phyloP scores from a whole-genome alignment of 164 flowering plant genomes.

The Tetracentron sinense region DNA sequence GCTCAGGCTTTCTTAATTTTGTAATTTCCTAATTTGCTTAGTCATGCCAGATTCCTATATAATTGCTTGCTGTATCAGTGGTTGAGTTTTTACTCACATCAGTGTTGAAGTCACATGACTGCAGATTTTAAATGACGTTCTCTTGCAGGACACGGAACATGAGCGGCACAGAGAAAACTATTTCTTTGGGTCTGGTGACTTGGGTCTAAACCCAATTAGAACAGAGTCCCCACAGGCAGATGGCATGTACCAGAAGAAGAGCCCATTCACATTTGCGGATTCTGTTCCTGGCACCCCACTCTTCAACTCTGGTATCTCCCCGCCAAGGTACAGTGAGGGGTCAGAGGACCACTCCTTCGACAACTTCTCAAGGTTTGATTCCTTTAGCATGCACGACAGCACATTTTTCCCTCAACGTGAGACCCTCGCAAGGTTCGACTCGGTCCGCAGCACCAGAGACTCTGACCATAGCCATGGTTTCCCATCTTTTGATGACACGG shows the following conservation, averaged over 20 bases:
- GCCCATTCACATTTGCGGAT: constrained; percentile 67
- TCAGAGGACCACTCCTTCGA: constrained; percentile 60
- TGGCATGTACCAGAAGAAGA: constrained; percentile 37
- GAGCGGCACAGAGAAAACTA: constrained; percentile 43
- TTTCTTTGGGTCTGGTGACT: constrained; percentile 59
- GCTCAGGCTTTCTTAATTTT: no score
- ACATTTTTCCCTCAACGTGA: constrained; percentile 37
- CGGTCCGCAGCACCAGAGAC: constrained; percentile 43
- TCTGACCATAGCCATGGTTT: constrained; percentile 25
- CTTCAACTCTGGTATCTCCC: constrained; percentile 59
- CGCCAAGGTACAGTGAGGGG: constrained; percentile 45
- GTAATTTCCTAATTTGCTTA: no score
- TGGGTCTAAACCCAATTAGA: constrained; percentile 51
- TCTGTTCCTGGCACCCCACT: constrained; percentile 74
- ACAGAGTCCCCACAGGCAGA: constrained; percentile 58
- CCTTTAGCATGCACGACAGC: constrained; percentile 47
- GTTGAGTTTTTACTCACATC: no score
- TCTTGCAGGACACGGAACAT: constrained; percentile 48
- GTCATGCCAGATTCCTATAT: no score
- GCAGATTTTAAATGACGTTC: neutral
- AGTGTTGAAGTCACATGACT: no score
- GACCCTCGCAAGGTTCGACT: constrained; percentile 51
- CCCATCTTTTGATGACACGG: constrained; percentile 75
- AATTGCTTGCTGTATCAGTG: no score
- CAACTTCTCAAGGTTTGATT: constrained; percentile 66